Percentiles rank a stretch among this genome's conserved stretches.
Evolutionary conservation across 2,329 filamentous ascomycete species (phyloP).

Genomic region (Trichoderma pleuroti): DNA sequence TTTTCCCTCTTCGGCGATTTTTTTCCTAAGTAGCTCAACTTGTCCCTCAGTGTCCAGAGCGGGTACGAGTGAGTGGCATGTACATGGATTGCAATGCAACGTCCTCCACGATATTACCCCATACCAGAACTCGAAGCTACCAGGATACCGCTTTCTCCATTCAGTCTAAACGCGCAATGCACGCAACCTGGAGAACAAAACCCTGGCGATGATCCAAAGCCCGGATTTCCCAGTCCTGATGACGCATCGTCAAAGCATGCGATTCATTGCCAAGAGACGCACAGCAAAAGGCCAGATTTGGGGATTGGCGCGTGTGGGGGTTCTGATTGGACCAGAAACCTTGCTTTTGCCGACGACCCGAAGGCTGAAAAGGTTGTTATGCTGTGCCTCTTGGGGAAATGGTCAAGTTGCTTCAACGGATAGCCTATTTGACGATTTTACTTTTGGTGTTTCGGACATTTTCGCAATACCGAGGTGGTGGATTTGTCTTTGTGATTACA

Average conservation of each 20-base stretch:
- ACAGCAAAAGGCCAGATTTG: background rate
- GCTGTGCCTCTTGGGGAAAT: background rate
- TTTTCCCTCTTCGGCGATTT: background rate
- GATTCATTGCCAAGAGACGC: background rate
- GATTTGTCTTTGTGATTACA: background rate
- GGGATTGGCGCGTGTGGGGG: background rate
- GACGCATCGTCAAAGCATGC: background rate
- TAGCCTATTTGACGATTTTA: background rate
- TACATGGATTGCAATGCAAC: background rate
- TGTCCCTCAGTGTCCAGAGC: background rate
- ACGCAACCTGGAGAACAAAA: background rate
- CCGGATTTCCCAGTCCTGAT: background rate
- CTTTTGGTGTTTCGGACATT: background rate
- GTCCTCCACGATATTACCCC: background rate
- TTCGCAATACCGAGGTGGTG: background rate
- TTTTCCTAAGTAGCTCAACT: background rate
- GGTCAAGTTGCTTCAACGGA: background rate
- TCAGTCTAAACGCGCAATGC: background rate
- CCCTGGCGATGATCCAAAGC: background rate
- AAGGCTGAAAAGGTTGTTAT: background rate
- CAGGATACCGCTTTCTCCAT: background rate
- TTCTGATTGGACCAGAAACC: background rate
- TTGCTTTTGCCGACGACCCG: background rate
- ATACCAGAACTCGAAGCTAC: background rate
- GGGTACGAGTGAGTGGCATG: background rate